Conservation (phyloP, 2,329 filamentous ascomycete genomes). For the Neonectria magnoliae region DNA sequence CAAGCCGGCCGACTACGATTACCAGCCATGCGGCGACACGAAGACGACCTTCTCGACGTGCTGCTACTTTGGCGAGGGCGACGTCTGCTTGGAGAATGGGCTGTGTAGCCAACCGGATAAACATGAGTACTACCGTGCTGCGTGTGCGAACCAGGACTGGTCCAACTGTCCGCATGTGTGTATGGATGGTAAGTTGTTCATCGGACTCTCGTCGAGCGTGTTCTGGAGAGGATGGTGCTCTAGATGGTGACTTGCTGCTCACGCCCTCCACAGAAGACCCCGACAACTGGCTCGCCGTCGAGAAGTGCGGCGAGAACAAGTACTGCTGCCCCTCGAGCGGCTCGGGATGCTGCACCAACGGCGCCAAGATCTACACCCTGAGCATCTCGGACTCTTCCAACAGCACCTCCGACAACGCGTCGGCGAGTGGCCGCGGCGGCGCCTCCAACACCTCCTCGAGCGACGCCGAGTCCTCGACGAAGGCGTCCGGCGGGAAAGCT, state of each 20-base stretch:
- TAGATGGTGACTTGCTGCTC: neutral
- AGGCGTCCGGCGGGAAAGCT: neutral
- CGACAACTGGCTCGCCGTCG: slow-evolving; percentile 26
- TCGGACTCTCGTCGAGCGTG: neutral
- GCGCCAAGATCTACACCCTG: slow-evolving; percentile 30
- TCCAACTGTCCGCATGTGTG: slow-evolving; percentile 33
- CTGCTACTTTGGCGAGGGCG: slow-evolving; percentile 38
- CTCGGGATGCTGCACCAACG: slow-evolving; percentile 30
- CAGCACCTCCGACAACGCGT: neutral
- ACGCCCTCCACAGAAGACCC: slow-evolving; percentile 9
- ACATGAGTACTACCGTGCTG: slow-evolving; percentile 35
- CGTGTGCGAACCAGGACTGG: slow-evolving; percentile 38
- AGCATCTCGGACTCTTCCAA: slow-evolving; percentile 12
- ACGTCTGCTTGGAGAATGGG: slow-evolving; percentile 34
- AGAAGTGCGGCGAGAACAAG: slow-evolving; percentile 31
- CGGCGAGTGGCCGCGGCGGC: neutral
- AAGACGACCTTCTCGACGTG: slow-evolving; percentile 32
- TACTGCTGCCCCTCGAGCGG: slow-evolving; percentile 34
- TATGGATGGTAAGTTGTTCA: slow-evolving; percentile 28
- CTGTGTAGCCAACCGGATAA: slow-evolving; percentile 28
- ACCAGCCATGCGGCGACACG: slow-evolving; percentile 32
- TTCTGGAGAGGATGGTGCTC: too few relatives aligned
- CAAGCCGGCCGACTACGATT: slow-evolving; percentile 34
- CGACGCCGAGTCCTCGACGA: neutral
- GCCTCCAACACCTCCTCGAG: neutral